Evolutionary conservation across 345 rosid genomes (phyloP).

Genomic region (Aegle marmelos): DNA sequence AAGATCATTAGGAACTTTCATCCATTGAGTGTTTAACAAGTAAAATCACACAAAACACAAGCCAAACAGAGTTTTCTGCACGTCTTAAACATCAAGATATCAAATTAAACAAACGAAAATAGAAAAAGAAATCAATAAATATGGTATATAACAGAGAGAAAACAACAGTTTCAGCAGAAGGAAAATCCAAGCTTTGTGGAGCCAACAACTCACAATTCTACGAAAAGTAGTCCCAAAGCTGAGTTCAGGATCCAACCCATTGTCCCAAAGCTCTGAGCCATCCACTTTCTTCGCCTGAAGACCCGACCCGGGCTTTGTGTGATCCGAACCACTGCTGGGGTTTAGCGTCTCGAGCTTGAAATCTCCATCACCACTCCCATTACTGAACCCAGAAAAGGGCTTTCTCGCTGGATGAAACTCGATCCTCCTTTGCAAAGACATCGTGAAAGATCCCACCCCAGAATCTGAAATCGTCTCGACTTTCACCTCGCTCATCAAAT

Average conservation of each 20-base stretch:
- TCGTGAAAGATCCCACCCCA: slow-evolving; percentile 33
- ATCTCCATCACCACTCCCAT: slow-evolving; percentile 36
- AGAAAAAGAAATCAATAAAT: not conserved
- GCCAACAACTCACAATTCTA: slow-evolving; percentile 61
- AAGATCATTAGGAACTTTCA: not conserved
- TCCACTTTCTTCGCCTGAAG: slow-evolving; percentile 38
- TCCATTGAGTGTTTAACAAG: not conserved
- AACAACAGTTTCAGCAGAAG: not conserved
- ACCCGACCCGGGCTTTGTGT: slow-evolving; percentile 17
- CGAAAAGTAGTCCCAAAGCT: slow-evolving; percentile 53
- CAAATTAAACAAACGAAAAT: not conserved
- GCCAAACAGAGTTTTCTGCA: not conserved
- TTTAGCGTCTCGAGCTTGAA: slow-evolving; percentile 77
- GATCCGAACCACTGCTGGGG: slow-evolving; percentile 29
- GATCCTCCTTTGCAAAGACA: slow-evolving; percentile 39
- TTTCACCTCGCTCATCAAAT: slow-evolving; percentile 20
- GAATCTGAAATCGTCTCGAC: slow-evolving; percentile 18
- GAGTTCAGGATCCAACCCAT: slow-evolving; percentile 69
- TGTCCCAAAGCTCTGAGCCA: slow-evolving; percentile 47
- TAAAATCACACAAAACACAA: not conserved
- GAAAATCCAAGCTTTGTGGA: not conserved
- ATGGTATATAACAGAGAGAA: not conserved
- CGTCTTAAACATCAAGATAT: not conserved
- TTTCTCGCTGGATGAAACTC: slow-evolving; percentile 70
- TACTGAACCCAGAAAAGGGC: slow-evolving; percentile 40